phyloP scores from a whole-genome alignment of 2,329 filamentous ascomycete species.

The Botryotinia convoluta region DNA sequence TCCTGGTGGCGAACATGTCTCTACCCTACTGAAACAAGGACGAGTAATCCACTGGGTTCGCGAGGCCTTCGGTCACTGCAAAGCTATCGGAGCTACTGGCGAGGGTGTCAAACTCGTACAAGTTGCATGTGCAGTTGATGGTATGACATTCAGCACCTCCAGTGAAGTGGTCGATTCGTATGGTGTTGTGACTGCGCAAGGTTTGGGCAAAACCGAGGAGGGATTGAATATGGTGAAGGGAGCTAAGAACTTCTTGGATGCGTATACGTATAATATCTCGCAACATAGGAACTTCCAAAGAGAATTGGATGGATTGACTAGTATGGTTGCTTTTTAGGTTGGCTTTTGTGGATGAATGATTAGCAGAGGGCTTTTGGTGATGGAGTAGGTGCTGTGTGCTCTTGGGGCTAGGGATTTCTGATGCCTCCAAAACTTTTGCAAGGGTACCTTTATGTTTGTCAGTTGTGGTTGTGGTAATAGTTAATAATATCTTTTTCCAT shows the following conservation, averaged over 20 bases:
- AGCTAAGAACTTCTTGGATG: constrained; percentile 65
- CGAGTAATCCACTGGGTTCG: constrained; percentile 74
- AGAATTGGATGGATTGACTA: constrained; percentile 67
- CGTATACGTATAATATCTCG: constrained; percentile 67
- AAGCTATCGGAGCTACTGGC: constrained; percentile 73
- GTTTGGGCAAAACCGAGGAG: constrained; percentile 49
- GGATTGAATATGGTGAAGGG: constrained; percentile 63
- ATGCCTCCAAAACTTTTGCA: not conserved
- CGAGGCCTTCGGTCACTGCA: constrained; percentile 79
- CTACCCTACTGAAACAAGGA: constrained; percentile 64
- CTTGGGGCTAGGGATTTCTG: not conserved
- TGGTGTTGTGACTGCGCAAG: constrained; percentile 69
- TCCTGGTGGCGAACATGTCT: constrained; percentile 65
- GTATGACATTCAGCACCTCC: constrained; percentile 43
- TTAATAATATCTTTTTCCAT: not conserved
- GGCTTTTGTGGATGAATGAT: not conserved
- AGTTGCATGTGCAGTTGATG: constrained; percentile 45
- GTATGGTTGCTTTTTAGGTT: constrained; percentile 63
- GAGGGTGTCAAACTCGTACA: constrained; percentile 66
- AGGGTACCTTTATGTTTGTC: not conserved
- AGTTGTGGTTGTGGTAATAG: not conserved
- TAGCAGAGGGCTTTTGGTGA: not conserved
- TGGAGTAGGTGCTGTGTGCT: not conserved
- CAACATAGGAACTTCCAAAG: constrained; percentile 72
- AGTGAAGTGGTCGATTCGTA: constrained; percentile 63